Conservation (phyloP, 2,329 filamentous ascomycete genomes). For the Fusarium nelsonii region DNA sequence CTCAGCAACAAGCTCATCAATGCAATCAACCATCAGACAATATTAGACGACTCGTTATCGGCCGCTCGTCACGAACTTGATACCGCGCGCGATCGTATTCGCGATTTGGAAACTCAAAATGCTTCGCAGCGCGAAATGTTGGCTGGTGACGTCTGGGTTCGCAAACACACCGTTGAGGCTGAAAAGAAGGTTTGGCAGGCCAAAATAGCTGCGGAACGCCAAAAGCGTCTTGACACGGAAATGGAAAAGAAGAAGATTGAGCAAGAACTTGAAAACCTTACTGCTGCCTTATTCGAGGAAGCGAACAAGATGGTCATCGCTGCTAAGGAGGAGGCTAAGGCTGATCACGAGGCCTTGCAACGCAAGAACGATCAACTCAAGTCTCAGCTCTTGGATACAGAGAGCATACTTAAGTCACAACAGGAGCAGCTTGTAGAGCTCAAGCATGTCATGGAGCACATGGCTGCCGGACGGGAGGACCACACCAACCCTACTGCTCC, state of each 20-base stretch:
- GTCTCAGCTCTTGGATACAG: conserved; percentile 86
- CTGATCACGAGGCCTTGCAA: conserved; percentile 82
- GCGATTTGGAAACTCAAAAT: conserved; percentile 73
- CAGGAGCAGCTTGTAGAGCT: conserved; percentile 93
- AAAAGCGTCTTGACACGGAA: conserved; percentile 73
- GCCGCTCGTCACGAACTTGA: conserved; percentile 87
- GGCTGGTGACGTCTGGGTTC: conserved; percentile 79
- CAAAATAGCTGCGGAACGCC: conserved; percentile 74
- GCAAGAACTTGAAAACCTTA: conserved; percentile 89
- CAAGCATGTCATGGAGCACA: conserved; percentile 91
- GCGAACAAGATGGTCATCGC: conserved; percentile 96
- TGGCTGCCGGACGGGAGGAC: conserved; percentile 80
- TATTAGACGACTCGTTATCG: conserved; percentile 87
- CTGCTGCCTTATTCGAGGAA: conserved; percentile 95
- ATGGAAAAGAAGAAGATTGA: conserved; percentile 91
- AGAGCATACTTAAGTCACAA: conserved; percentile 86
- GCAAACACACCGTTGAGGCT: conserved; percentile 78
- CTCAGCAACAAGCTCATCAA: conserved; percentile 96
- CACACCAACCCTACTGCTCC: conserved; percentile 78
- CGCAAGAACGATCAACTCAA: conserved; percentile 90
- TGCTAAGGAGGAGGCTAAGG: conserved; percentile 88
- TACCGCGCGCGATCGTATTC: conserved; percentile 73
- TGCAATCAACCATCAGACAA: conserved; percentile 96
- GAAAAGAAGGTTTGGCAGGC: conserved; percentile 72
- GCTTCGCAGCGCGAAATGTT: conserved; percentile 79